phyloP scores from a whole-genome alignment of 2,329 filamentous ascomycete species.

The Colletotrichum sp. region DNA sequence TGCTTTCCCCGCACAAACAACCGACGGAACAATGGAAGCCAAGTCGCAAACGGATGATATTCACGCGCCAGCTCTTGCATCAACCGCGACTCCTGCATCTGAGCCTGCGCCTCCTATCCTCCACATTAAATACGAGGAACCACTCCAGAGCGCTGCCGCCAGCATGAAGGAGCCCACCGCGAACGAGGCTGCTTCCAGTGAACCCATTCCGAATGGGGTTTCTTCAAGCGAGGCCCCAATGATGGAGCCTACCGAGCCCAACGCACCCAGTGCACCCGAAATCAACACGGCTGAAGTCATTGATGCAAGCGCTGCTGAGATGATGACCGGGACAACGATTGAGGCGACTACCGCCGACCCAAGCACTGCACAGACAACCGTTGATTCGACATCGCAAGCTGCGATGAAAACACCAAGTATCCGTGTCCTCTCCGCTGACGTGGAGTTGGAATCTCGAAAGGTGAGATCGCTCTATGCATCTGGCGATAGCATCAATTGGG shows the following conservation, averaged over 20 bases:
- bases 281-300: background rate
- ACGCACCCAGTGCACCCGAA: background rate
- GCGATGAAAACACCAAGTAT: conserved; percentile 46
- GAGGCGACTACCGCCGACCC: background rate
- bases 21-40: conserved; percentile 2
- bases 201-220: background rate
- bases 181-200: background rate
- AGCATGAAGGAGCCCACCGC: background rate
- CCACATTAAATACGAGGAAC: conserved; percentile 13
- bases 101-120: conserved; percentile 1
- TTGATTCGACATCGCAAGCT: conserved; percentile 12
- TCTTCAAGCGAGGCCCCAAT: background rate
- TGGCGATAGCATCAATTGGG: conserved; percentile 56
- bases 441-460: conserved; percentile 69
- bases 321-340: background rate
- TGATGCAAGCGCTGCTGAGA: background rate
- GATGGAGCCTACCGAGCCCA: background rate
- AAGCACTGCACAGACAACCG: conserved; percentile 18
- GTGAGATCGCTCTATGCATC: conserved; percentile 69
- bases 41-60: background rate
- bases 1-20: conserved; percentile 10
- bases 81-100: background rate
- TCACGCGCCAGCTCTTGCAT: background rate
- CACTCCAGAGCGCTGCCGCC: background rate
- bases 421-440: conserved; percentile 56